Conservation (phyloP, 352 stramenopile species). For the Globisporangium yorkense region DNA sequence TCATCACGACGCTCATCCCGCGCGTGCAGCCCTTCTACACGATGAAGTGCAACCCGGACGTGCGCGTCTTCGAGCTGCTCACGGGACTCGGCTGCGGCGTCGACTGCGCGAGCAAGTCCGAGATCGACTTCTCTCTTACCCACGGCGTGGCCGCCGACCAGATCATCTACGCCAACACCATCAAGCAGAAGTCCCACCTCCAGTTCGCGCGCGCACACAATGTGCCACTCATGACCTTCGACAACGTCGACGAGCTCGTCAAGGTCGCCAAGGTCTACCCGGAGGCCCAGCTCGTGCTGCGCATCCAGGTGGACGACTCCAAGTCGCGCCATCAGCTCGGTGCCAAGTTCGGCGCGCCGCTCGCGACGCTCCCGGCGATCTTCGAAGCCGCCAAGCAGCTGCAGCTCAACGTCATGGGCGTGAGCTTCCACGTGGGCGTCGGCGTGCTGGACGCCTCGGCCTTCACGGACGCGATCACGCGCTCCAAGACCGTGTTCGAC, state of each 20-base stretch:
- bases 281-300: conserved; percentile 51
- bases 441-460: conserved; percentile 66
- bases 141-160: conserved; percentile 41
- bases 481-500: conserved; percentile 58
- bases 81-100: conserved; percentile 55
- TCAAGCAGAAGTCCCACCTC: conserved; percentile 77
- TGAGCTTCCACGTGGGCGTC: conserved; percentile 87
- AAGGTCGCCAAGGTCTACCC: conserved; percentile 40
- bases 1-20: conserved; percentile 39
- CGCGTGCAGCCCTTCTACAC: conserved; percentile 82
- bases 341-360: conserved; percentile 77
- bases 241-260: conserved; percentile 81
- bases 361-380: conserved; percentile 49
- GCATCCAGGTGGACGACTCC: conserved; percentile 84
- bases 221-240: conserved; percentile 80
- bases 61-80: conserved; percentile 38
- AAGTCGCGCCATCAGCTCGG: conserved; percentile 73
- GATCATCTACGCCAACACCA: conserved; percentile 90
- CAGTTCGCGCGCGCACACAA: conserved; percentile 44
- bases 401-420: conserved; percentile 66
- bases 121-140: conserved; percentile 64
- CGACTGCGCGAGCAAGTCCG: conserved; percentile 82
- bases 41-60: conserved; percentile 89
- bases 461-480: conserved; percentile 74
- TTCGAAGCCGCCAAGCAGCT: conserved; percentile 49